A percentile compares a stretch with the other conserved stretches of the same genome.
These are phyloP conservation scores for Pezicula carpinea DNA, from an alignment of 2,329 filamentous ascomycete species.

Conservation along the genomic window DNA sequence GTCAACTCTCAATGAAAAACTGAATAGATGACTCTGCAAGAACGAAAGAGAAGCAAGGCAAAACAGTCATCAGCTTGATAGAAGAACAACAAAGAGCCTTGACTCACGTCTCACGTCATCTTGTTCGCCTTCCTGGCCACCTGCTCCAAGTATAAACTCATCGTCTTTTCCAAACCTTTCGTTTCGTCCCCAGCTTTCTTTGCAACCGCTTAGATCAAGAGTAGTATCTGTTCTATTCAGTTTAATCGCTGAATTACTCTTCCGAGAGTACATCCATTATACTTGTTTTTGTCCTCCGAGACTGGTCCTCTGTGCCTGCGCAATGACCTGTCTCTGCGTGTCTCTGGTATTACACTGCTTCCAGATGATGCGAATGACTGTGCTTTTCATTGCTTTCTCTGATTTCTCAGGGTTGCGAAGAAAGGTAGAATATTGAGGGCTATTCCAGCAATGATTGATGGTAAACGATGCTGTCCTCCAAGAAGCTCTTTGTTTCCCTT, in stretches of 20 bases:
- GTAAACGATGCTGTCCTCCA: too few species aligned
- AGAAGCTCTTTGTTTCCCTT: too few species aligned
- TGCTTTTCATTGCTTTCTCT: slow-evolving; percentile 48
- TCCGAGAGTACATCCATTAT: slow-evolving; percentile 72
- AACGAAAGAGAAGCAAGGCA: too few species aligned
- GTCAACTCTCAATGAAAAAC: too few species aligned
- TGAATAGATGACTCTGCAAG: too few species aligned
- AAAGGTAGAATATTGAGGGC: slow-evolving; percentile 29
- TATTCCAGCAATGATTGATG: too few species aligned
- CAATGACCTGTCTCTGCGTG: slow-evolving; percentile 58
- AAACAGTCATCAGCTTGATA: too few species aligned
- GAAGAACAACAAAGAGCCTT: too few species aligned
- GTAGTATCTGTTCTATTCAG: slow-evolving; percentile 95
- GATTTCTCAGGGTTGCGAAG: slow-evolving; percentile 48
- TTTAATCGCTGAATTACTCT: slow-evolving; percentile 86
- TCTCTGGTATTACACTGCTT: slow-evolving; percentile 70
- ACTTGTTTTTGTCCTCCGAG: slow-evolving; percentile 63
- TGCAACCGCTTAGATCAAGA: slow-evolving; percentile 77
- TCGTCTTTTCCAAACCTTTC: background rate
- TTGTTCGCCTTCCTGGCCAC: background rate
- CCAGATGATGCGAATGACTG: slow-evolving; percentile 62
- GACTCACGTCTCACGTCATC: background rate
- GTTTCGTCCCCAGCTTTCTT: slow-evolving; percentile 49
- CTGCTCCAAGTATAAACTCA: background rate
- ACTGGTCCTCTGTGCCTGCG: slow-evolving; percentile 64